Conservation (phyloP, 2,329 filamentous ascomycete species). For the Colletotrichum gloeosporioides region DNA sequence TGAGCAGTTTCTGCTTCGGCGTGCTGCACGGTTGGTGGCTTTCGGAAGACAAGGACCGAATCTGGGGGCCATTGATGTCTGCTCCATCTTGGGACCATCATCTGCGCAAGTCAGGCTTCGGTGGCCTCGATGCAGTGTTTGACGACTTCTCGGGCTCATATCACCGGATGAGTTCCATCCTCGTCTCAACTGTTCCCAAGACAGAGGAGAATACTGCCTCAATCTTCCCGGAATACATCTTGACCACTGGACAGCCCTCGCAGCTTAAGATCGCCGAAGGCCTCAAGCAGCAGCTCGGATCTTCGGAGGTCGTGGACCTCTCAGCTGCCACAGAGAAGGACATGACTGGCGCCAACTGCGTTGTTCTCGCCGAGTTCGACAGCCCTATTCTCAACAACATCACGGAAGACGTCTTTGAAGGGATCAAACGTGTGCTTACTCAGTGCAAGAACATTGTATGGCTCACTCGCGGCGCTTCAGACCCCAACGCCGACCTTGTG, state of each 20-base stretch:
- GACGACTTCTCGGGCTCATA: conserved; percentile 25
- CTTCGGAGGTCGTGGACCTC: neutral
- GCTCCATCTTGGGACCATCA: conserved; percentile 25
- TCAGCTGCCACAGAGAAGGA: conserved; percentile 2
- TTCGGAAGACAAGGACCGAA: conserved; percentile 29
- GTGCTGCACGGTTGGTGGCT: conserved; percentile 37
- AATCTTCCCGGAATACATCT: neutral
- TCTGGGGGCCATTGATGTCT: conserved; percentile 28
- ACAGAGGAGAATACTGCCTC: neutral
- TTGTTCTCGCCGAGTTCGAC: conserved; percentile 27
- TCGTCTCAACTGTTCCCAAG: conserved; percentile 26
- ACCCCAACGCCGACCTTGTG: conserved; percentile 25
- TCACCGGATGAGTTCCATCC: conserved; percentile 16
- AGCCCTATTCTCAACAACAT: conserved; percentile 23
- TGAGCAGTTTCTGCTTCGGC: conserved; percentile 30
- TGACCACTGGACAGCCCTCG: neutral
- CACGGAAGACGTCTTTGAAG: conserved; percentile 17
- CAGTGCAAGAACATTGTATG: conserved; percentile 20
- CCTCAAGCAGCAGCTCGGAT: neutral
- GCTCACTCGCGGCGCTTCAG: conserved; percentile 2
- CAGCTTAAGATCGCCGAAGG: neutral
- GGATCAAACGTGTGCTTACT: conserved; percentile 26
- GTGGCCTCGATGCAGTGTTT: conserved; percentile 28
- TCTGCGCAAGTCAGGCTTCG: conserved; percentile 23
- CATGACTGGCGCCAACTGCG: conserved; percentile 20